Base-by-base conservation (phyloP, 768 basidiomycete species). In the Phanerodontia chrysosporium region DNA sequence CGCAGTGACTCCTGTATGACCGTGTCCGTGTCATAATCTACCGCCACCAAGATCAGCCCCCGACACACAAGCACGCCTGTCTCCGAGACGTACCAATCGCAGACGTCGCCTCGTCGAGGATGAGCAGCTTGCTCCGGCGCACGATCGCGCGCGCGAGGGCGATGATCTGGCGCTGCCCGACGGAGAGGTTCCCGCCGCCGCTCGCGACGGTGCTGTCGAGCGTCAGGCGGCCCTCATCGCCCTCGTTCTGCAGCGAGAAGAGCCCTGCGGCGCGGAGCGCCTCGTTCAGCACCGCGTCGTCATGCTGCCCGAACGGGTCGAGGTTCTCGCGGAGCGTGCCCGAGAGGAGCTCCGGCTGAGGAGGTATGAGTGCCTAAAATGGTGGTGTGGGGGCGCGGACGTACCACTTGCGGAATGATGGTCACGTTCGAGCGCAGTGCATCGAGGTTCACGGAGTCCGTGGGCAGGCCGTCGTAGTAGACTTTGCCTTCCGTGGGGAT, bases 91-190 rank as follows among this genome's bases (percentile, higher is more conserved):
- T 59, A 73, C 76, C 78, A 24, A 80, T 76, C 5, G 77, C 78
- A 16, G 76, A 78, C 1, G 78, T 80, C 1, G 79, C 78, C 76
- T 25, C 21, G 45, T 52, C 7, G 2, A 13, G 29, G 16, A 46
- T 45, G 29, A 83, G 70, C 13, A 86, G 62, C 62, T 83, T 85
- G 66, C 80, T 83, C 45, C 72, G 68, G 14, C 84, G 71, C 2
- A 85, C 77, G 57, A 85, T 78, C 1, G 84, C 84, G 28, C 84
- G 73, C 0, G 84, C 83, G 0, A 86, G 72, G 0, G 83, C 83
- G n/a, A 86, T 69, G 22, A 86, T 78, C 66, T 85, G 84, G 13
- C 83, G 70, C 64, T 86, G 81, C 1, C 84, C 83, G 13, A 85
- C 75, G 7, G 78, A 80, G 9, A 82, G 64, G 61, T 81, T 81